These are phyloP conservation scores for Dendryphion nanum DNA, from an alignment of 2,329 filamentous ascomycete genomes.

Conservation along the genomic window DNA sequence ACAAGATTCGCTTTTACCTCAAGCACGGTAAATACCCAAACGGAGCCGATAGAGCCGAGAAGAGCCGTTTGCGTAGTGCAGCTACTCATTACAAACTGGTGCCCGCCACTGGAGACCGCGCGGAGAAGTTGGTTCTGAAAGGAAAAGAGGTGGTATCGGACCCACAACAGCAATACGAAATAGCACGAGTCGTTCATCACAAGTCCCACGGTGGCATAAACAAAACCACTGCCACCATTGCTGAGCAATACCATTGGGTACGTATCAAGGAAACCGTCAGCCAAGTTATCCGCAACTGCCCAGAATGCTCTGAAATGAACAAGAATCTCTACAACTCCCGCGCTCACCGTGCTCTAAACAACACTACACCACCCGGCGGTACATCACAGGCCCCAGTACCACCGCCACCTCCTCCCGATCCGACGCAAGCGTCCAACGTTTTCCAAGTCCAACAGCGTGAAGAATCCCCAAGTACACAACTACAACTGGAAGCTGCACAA, in stretches of 20 bases:
- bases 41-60: constrained; percentile 91
- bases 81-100: constrained; percentile 91
- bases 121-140: constrained; percentile 81
- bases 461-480: constrained; percentile 26
- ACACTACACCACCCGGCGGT: constrained; percentile 5
- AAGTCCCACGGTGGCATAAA: constrained; percentile 89
- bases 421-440: neutral
- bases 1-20: constrained; percentile 97
- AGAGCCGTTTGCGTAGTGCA: constrained; percentile 87
- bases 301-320: constrained; percentile 75
- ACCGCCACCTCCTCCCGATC: neutral
- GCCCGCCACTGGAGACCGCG: constrained; percentile 44
- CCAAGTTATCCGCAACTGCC: constrained; percentile 88
- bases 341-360: constrained; percentile 6
- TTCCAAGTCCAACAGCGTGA: constrained; percentile 5
- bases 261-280: constrained; percentile 97
- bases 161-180: constrained; percentile 84
- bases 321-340: constrained; percentile 30
- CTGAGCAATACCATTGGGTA: constrained; percentile 95
- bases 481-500: constrained; percentile 27
- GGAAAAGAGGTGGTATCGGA: constrained; percentile 96
- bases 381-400: constrained; percentile 9
- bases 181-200: constrained; percentile 74
- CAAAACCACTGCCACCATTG: constrained; percentile 92
- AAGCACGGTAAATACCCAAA: constrained; percentile 91